Evolutionary conservation across 495 filamentous ascomycete species (phyloP).

Genomic region (Chaetomium fimeti): DNA sequence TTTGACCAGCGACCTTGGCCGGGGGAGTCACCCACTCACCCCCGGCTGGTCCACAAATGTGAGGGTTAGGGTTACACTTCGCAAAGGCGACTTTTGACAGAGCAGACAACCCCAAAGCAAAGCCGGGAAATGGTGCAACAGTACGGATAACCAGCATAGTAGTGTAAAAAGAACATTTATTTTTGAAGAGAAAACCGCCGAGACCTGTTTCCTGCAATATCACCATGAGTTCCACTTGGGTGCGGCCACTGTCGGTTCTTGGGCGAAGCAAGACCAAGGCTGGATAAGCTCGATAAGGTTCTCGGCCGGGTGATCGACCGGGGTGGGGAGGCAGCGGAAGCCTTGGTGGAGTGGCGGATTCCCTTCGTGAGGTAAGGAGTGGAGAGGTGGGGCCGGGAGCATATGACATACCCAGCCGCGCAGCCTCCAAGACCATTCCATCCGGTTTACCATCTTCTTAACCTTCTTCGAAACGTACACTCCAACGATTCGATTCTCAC

Average conservation of each 20-base stretch:
- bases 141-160: too few species aligned
- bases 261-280: too few species aligned
- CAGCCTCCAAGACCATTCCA: background rate
- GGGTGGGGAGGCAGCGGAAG: background rate
- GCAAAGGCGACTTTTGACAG: background rate
- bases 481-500: too few species aligned
- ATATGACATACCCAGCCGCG: background rate
- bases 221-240: too few species aligned
- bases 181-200: too few species aligned
- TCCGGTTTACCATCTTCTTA: background rate
- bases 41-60: background rate
- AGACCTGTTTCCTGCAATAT: too few species aligned
- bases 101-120: background rate
- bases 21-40: background rate
- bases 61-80: background rate
- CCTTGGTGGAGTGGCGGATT: background rate
- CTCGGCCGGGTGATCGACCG: background rate
- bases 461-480: too few species aligned
- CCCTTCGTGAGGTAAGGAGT: too few species aligned
- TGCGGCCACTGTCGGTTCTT: too few species aligned
- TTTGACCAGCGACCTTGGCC: background rate
- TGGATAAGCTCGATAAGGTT: background rate
- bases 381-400: slow-evolving; percentile 2
- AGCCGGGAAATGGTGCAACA: too few species aligned
- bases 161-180: too few species aligned